Base-by-base conservation (phyloP, 345 rosid genomes). In the Syzygium jambos region DNA sequence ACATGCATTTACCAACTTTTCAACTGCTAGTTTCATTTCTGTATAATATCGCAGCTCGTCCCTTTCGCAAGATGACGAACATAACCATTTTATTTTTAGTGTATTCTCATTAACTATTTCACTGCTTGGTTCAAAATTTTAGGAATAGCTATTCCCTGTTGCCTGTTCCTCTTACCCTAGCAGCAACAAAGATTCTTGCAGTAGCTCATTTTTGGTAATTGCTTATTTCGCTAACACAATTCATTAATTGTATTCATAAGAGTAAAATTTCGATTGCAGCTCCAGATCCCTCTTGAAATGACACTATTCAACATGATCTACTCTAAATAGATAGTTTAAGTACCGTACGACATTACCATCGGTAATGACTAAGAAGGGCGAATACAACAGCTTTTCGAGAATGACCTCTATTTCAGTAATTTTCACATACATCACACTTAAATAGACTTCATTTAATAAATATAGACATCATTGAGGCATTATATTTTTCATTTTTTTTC, bases 221-320 rank as follows among this genome's bases (percentile, higher is more conserved):
- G 38, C 38, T 34, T 34, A 34, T 34, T 34, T 34, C 38, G 14
- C 5, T 23, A 5, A 23, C 6, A 1, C 0, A 57, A n/a, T 23
- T 9, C 13, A 23, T 23, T 57, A n/a, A n/a, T n/a, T n/a, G 23
- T 13, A 9, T 23, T 56, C 13, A n/a, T 56, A 56, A 9, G n/a
- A 56, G 63, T 56, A 56, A 56, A 9, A 56, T 23, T 23, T n/a
- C 6, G 13, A 23, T 57, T 8, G 13, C 11, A 57, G 23, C 0
- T 23, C 6, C 2, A 56, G 6, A 56, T 23, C 3, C 11, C 63
- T 56, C 25, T 56, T 56, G n/a, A 56, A 1, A 56, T 56, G n/a
- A 56, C 0, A 5, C n/a, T 25, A 0, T 56, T 56, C 23, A 27
- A 11, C 12, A 56, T 2, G 2, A 3, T 56, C 61, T 22, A 23